Evolutionary conservation across 2,329 filamentous ascomycete genomes (phyloP), one percentile per base, ranked within the genome.

Genomic region (Ascochyta lentis): DNA sequence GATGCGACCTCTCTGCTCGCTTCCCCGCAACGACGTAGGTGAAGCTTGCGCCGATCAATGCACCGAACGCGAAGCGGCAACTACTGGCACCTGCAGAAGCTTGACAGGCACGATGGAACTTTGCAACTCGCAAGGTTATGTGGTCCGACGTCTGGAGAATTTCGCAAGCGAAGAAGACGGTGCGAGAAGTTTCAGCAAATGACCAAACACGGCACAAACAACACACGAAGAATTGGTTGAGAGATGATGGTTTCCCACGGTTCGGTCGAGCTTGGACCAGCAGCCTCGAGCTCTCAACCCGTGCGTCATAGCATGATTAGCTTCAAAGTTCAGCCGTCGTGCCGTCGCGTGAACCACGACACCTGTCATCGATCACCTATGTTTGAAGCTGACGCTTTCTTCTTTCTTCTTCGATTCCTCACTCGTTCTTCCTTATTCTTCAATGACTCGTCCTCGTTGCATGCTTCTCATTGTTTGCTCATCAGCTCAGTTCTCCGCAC

Each of bases 21-120:
- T 70, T 70, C 66, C 66, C 67, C 67, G 66, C 67, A 67, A 65
- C 57, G 47, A 49, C 54, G 60, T 60, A 59, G 54, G 57, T 61
- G 49, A 56, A 61, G 60, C 38, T 60, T 60, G 61, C 56, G 63
- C 61, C 56, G 65, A 69, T 68, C 63, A 48, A 56, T 61, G 54
- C 57, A 60, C 58, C 66, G 53, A 64, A 65, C 43, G 59, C 59
- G 58, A 62, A 56, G 62, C 62, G 55, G 59, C 51, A 64, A 56
- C 50, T 56, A 58, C 49, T 56, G 52, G 48, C 54, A 54, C 53
- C 53, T 58, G 61, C 58, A 65, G 59, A 51, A 65, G 57, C 54
- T 60, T 47, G 47, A 26, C n/a, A 46, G 9, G 47, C 31, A 33
- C 47, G 33, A 43, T 37, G 16, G 35, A n/a, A n/a, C 40, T 22